A percentile compares a stretch with the other conserved stretches of the same genome.
These are phyloP conservation scores for Plasmodium coatneyi DNA, from an alignment of 169 alveolate species.

Conservation along the genomic window DNA sequence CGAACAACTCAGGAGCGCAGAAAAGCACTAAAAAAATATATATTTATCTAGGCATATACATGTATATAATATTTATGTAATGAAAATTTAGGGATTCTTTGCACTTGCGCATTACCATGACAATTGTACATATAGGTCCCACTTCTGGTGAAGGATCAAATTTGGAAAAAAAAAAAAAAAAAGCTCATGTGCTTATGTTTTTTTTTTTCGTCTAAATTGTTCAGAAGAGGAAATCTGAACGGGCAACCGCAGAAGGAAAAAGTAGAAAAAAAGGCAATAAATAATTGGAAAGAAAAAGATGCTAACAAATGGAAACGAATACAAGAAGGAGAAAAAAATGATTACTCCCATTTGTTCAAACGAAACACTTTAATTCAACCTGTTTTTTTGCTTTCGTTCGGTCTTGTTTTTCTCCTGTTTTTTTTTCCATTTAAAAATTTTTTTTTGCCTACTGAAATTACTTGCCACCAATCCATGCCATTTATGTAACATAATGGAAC, in stretches of 20 bases:
- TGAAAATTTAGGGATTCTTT: neutral
- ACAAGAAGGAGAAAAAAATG: neutral
- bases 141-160: neutral
- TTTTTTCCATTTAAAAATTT: neutral
- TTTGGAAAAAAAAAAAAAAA: too few species aligned
- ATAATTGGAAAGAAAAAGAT: neutral
- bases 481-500: neutral
- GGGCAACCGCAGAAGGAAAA: neutral
- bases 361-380: neutral
- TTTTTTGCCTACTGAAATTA: neutral
- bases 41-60: neutral
- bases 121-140: neutral
- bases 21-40: neutral
- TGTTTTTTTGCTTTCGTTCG: neutral
- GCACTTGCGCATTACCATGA: neutral
- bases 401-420: neutral
- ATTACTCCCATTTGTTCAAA: neutral
- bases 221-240: neutral
- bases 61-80: constrained; percentile 6
- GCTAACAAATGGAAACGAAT: neutral
- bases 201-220: neutral
- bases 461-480: neutral
- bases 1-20: neutral
- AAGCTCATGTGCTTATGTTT: neutral
- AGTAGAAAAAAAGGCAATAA: neutral